Percentiles rank a stretch among this genome's conserved stretches.
Conservation (phyloP, 495 filamentous ascomycete species). For the Neurospora africana region DNA sequence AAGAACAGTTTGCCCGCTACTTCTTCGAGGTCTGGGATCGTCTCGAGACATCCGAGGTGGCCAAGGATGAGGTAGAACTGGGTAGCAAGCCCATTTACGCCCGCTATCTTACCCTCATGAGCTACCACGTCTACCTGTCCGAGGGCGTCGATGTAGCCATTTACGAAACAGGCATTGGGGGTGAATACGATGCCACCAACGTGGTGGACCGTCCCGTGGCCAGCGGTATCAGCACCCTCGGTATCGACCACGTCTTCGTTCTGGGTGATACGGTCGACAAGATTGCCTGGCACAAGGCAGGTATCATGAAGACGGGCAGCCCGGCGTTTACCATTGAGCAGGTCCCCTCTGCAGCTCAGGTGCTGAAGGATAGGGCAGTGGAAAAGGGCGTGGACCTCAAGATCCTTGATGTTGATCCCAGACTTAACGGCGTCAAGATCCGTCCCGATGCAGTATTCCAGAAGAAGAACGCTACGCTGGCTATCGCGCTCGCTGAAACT, state of each 20-base stretch:
- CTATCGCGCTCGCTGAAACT: constrained; percentile 60
- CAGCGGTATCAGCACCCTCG: constrained; percentile 70
- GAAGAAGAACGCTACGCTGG: constrained; percentile 75
- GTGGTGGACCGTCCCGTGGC: constrained; percentile 66
- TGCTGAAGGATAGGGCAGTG: constrained; percentile 58
- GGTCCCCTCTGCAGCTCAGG: constrained; percentile 49
- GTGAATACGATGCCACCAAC: constrained; percentile 90
- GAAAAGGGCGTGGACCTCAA: constrained; percentile 53
- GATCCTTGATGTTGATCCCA: constrained; percentile 52
- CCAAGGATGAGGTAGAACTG: constrained; percentile 22
- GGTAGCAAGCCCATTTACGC: constrained; percentile 72
- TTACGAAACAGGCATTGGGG: constrained; percentile 89
- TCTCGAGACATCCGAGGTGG: constrained; percentile 34
- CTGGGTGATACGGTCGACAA: constrained; percentile 77
- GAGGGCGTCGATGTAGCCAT: constrained; percentile 75
- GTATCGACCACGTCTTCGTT: constrained; percentile 77
- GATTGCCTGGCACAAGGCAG: constrained; percentile 96
- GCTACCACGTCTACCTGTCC: constrained; percentile 72
- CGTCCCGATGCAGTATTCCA: constrained; percentile 75
- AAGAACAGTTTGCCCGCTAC: constrained; percentile 66
- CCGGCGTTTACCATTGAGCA: constrained; percentile 71
- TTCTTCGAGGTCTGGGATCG: constrained; percentile 88
- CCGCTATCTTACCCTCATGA: constrained; percentile 81
- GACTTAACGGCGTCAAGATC: constrained; percentile 55
- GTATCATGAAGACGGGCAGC: constrained; percentile 69